These are phyloP conservation scores for Artomyces pyxidatus DNA, from an alignment of 768 basidiomycete species.

Conservation along the genomic window DNA sequence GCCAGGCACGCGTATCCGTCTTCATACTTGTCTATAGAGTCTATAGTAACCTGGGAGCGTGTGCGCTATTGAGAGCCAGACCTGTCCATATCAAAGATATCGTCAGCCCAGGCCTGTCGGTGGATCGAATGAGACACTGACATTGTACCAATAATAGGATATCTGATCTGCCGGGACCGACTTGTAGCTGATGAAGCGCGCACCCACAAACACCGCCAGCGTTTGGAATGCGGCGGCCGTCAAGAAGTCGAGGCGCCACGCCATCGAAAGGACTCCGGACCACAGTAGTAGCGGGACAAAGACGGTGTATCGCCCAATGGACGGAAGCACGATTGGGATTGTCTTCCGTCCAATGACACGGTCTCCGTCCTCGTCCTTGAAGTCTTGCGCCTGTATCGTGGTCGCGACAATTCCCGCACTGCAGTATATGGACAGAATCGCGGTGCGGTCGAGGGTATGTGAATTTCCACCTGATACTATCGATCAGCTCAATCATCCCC, in stretches of 20 bases:
- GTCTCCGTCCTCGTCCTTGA: conserved; percentile 26
- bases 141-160: conserved; percentile 25
- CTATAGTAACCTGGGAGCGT: not conserved
- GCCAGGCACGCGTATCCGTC: too few relatives aligned
- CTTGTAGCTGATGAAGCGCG: conserved; percentile 13
- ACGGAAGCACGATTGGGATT: conserved; percentile 20
- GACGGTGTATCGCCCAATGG: conserved; percentile 14
- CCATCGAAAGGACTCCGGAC: conserved; percentile 16
- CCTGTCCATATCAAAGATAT: not conserved
- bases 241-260: conserved; percentile 16
- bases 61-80: not conserved
- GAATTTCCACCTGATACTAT: conserved; percentile 18
- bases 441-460: conserved; percentile 12
- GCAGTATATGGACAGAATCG: conserved; percentile 16
- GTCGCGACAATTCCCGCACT: conserved; percentile 26
- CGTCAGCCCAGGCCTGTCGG: not conserved
- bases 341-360: conserved; percentile 22
- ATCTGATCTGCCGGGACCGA: conserved; percentile 16
- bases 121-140: conserved; percentile 8
- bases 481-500: not conserved
- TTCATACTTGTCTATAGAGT: not conserved
- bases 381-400: conserved; percentile 32
- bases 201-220: conserved; percentile 15
- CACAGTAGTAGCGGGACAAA: conserved; percentile 16
- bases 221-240: conserved; percentile 7